Base-by-base conservation (phyloP, 2,329 filamentous ascomycete genomes). In the Penicillium sp. region DNA sequence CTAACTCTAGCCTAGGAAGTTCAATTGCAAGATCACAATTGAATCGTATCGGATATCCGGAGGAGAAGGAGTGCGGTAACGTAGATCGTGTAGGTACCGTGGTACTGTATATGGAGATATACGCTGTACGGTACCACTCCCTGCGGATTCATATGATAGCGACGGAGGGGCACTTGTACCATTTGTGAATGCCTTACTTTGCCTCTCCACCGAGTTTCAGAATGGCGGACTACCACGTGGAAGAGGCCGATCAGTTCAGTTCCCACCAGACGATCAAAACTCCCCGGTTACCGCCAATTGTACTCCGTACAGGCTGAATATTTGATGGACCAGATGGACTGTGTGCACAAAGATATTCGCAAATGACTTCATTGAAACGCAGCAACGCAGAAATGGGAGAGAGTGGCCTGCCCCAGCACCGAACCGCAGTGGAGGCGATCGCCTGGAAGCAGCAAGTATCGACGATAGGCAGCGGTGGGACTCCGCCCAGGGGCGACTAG, bases 401-500 rank as follows among this genome's bases (percentile, higher is more conserved):
- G 24, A 21, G 24, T 17, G 26, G 10, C 7, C 23, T 33, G 23
- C 18, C 37, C 21, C 26, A 37, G 23, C 26, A 18, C n/a, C 15
- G 29, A 52, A 26, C 13, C 36, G 36, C 29, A 15, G 24, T 17
- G 24, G 42, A 33, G 41, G 20, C 33, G 44, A 52, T 51, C 46
- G 18, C 41, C 46, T 20, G 27, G 17, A 49, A 50, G 24, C 21
- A 48, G 51, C 23, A 56, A 41, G 49, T 46, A 55, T 53, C 50
- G 44, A 50, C 46, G 43, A 52, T 51, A 52, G 50, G 54, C 45
- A 39, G 44, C n/a, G 32, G 42, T 7, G 15, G n/a, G 29, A 4
- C 39, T 50, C 24, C 32, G 48, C 56, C 46, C 43, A 52, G 54
- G 42, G 39, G 39, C 30, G 26, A 49, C 62, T 60, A 60, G 60